Base-by-base conservation (phyloP, 164 flowering plant species). In the Piper longum region DNA sequence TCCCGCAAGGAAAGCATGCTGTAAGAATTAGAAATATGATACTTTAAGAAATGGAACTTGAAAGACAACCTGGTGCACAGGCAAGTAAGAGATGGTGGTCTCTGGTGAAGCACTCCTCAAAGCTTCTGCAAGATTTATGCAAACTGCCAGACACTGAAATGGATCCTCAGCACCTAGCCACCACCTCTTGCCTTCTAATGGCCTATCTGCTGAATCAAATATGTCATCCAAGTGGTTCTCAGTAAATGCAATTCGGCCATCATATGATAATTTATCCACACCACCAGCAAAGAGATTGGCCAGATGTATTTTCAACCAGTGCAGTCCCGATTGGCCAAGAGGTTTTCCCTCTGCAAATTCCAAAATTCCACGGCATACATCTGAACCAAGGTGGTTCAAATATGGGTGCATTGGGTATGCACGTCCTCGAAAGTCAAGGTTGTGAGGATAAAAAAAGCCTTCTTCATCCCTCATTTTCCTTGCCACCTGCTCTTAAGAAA, bases 401-500 rank as follows among this genome's bases (percentile, higher is more conserved):
- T 95, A 73, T 39, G 99, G 97, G 64, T 95, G 99, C 96, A 95
- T 91, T 62, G 99, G 99, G 70, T 95, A 95, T 66, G 99, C 97
- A 73, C 97, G 96, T n/a, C 99, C 99, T 52, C 99, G 88, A 65
- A 95, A 95, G 74, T 95, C 99, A 66, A 95, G 81, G 77, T 86
- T 95, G 81, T 95, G 99, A 2, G 99, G 99, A 62, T 87, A 95
- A 66, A 74, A 88, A 70, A 95, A 95, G 40, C 97, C 96, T 44
- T 81, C 89, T 69, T 95, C 99, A 64, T 89, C 96, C 80, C 81
- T 87, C 88, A 95, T 83, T 72, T 83, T 88, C 52, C 89, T 78
- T 14, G 99, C 97, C 61, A 91, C 97, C 97, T 95, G 77, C 63
- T 73, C 71, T 64, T 64, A 26, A 7, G 26, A 71, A 36, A 18